phyloP scores from a whole-genome alignment of 257 asterid genomes.

The Schizonepeta tenuifolia region DNA sequence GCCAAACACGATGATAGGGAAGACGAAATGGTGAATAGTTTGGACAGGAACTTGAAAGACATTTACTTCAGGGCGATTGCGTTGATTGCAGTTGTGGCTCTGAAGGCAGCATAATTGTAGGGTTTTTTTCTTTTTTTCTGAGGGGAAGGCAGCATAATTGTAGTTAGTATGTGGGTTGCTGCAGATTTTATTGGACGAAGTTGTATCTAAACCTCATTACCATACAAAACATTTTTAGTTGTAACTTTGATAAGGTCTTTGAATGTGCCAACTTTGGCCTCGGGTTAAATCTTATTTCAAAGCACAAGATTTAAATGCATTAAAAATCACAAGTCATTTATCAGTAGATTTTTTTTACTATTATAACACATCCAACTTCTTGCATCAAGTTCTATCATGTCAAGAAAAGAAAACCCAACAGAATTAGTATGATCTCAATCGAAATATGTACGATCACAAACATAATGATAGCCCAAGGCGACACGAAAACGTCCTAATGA shows the following conservation, averaged over 20 bases:
- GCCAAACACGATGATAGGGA: slow-evolving; percentile 46
- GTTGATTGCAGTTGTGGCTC: slow-evolving; percentile 60
- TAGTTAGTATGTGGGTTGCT: neutral
- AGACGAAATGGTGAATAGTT: slow-evolving; percentile 60
- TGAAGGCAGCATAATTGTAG: slow-evolving; percentile 57
- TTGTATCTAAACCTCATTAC: neutral
- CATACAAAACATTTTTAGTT: neutral
- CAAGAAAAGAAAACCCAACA: too few relatives aligned
- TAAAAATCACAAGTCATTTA: too few relatives aligned
- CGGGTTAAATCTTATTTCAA: neutral
- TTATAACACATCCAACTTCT: too few relatives aligned
- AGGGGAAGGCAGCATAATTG: slow-evolving; percentile 60
- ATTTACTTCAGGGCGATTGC: slow-evolving; percentile 67
- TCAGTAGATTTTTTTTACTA: too few relatives aligned
- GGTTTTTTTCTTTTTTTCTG: too few relatives aligned
- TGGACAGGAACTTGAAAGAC: slow-evolving; percentile 67
- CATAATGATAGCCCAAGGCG: too few relatives aligned
- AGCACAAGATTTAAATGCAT: too few relatives aligned
- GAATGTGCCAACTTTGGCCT: neutral
- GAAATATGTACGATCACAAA: too few relatives aligned
- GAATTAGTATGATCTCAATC: too few relatives aligned
- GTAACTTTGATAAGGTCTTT: slow-evolving; percentile 27
- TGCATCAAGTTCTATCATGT: too few relatives aligned
- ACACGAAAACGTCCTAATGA: too few relatives aligned
- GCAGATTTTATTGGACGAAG: neutral